Evolutionary conservation across 23 red algal species (phyloP), one percentile per base, ranked within the genome.

Genomic region (Gracilariopsis chorda): DNA sequence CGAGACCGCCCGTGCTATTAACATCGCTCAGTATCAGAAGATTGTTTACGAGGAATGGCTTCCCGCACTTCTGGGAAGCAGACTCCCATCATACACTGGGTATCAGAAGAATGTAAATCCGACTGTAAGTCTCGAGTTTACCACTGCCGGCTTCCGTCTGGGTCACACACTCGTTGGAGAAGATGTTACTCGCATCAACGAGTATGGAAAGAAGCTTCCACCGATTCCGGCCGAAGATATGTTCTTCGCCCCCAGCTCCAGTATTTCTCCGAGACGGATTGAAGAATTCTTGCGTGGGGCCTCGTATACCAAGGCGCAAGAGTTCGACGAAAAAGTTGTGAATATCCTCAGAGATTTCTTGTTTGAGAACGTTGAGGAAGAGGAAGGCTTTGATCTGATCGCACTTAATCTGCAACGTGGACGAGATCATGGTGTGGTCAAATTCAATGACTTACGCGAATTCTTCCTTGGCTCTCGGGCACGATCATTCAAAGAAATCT

Each of bases 61-160:
- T 45, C 79, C 84, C 29, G 65, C 70, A 11, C 51, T 89, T 11
- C 14, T 44, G 48, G 84, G 65, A 34, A 4, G 67, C 21, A n/a
- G 5, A 34, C 20, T 89, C 17, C 41, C 65, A 10, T 16, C 39
- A 21, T 89, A 89, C 84, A 19, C 11, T 2, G 84, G 84, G 40
- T 89, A 77, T 46, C n/a, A 56, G 21, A 24, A 28, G 12, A 17
- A 37, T 23, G 48, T 77, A 19, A 41, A 89, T 32, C 84, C 84
- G 1, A 89, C 84, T n/a, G 41, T 81, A n/a, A 75, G 63, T 34
- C n/a, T 59, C 11, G 30, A 72, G 34, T 89, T 89, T 67, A 89
- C 68, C n/a, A 89, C 84, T 19, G 84, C 84, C 1, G 64, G 58
- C 0, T 89, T 89, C 68, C 84, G 84, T 3, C 21, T 89, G 0